Evolutionary conservation across 306 rosid genomes (phyloP).

Genomic region (Quercus wislizeni): DNA sequence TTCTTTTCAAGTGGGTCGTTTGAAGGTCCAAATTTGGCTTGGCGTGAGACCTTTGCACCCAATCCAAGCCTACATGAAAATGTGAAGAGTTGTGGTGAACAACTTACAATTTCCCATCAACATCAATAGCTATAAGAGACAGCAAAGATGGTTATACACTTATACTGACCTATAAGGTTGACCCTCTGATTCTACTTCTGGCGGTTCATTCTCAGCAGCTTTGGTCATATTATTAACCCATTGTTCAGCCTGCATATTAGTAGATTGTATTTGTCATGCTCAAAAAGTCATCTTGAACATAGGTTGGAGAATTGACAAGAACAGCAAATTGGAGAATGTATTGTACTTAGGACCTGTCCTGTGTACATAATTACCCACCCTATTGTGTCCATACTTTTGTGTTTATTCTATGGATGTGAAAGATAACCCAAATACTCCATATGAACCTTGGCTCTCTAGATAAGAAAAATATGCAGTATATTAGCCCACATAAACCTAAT

Average conservation of each 20-base stretch:
- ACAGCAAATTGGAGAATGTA: not conserved
- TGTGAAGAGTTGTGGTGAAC: not conserved
- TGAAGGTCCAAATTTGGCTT: conserved; percentile 49
- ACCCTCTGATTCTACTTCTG: conserved; percentile 31
- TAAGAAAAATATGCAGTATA: not conserved
- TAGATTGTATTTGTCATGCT: not conserved
- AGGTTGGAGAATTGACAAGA: not conserved
- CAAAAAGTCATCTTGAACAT: not conserved
- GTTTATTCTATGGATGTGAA: not conserved
- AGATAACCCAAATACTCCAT: not conserved
- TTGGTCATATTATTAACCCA: conserved; percentile 74
- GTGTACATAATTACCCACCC: not conserved
- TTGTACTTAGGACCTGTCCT: not conserved
- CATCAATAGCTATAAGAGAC: not conserved
- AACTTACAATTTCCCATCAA: not conserved
- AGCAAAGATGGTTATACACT: conserved; percentile 13
- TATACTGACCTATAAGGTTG: conserved; percentile 60
- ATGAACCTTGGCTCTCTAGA: not conserved
- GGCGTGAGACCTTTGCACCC: conserved; percentile 71
- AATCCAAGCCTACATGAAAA: conserved; percentile 68
- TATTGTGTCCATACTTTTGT: not conserved
- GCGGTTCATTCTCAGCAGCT: conserved; percentile 43
- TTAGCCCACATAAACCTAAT: not conserved
- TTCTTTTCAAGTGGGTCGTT: conserved; percentile 70
- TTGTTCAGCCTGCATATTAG: conserved; percentile 62